Base-by-base conservation (phyloP, 192 early-diverging fungal genomes). In the Radiomyces spectabilis region DNA sequence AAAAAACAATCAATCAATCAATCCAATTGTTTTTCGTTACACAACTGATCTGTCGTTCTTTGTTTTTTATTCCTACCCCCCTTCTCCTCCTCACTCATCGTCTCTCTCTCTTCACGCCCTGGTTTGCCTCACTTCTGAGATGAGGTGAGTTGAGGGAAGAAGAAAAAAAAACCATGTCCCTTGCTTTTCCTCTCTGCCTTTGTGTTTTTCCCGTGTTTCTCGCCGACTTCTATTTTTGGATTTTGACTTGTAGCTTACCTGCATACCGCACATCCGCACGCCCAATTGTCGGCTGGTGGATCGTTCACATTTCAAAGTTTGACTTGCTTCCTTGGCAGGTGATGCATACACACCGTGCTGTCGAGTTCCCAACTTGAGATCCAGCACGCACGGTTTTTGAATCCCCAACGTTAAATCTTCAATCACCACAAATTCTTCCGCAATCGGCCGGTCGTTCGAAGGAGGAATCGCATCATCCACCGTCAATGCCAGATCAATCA, bases 281-380 rank as follows among this genome's bases (percentile, higher is more conserved):
- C 97, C 97, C 22, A 97, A 77, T 38, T 80, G 75, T 61, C 88
- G 86, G 67, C 91, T 94, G 6, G 97, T 99, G 7, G 92, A 90
- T 35, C 77, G 74, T 52, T 91, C 90, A 58, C 95, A 98, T 67
- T 99, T 99, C 37, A 79, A 68, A 34, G 86, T 94, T 68, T 99
- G 95, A 34, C 85, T 91, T 24, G 78, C 63, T 34, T 86, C 75
- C 63, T 99, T 99, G 27, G 84, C 82, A 3, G 77, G 74, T 1
- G 86, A 77, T 1, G 91, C 94, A 74, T 91, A 81, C 41, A 98
- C 84, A 7, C 97, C 95, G 57, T 96, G 87, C 66, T 99, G 97
- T 2, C 97, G 79, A 5, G 91, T 95, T 19, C 97, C 97, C 97
- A 99, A 98, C 55, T 99, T 99, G 45, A 99, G 77, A 69, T 99